Base-by-base conservation (phyloP, 2,329 filamentous ascomycete species). In the Pseudocercospora macadamiae region DNA sequence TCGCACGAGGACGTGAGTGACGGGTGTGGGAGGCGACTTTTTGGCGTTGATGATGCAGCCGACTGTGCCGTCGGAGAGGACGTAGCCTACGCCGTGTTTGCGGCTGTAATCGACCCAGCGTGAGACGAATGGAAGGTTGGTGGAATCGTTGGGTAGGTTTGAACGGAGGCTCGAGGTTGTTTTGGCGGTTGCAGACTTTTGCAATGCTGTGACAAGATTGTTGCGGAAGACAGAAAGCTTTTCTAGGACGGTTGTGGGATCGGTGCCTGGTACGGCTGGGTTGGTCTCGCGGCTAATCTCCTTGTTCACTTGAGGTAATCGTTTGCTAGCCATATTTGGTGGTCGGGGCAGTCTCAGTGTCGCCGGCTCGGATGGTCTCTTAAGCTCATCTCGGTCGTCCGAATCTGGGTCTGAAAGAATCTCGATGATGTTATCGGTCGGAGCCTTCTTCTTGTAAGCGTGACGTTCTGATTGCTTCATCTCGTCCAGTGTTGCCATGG, bases 21-120 rank as follows among this genome's bases (percentile, higher is more conserved):
- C 88, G 0, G 89, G 89, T 58, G 80, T 76, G 10, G 66, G 55
- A 19, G 66, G 55, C 16, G 62, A 57, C 4, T 53, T 53, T 16
- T 76, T 76, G n/a, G 77, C 79, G 55, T 80, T 81, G 61, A 80
- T 75, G 54, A 83, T 75, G 39, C 89, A 92, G 14, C 90, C 90
- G 18, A 93, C 87, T 62, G 87, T 91, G 26, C 90, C 90, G 64
- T 93, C 89, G 62, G 90, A 90, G 54, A 95, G 79, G 58, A 93
- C 91, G 69, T 93, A 95, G 32, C 90, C 90, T 14, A 95, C 82
- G 10, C 90, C 90, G 72, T 92, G 91, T 72, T 92, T 92, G 74
- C 92, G 91, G 59, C 89, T 91, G 73, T 95, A 95, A 72, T 95
- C 90, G 5, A 95, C 90, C 90, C 90, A 95, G 71, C 93, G 91